Evolutionary conservation across 768 basidiomycete species (phyloP).

Genomic region (Boletus sp.): DNA sequence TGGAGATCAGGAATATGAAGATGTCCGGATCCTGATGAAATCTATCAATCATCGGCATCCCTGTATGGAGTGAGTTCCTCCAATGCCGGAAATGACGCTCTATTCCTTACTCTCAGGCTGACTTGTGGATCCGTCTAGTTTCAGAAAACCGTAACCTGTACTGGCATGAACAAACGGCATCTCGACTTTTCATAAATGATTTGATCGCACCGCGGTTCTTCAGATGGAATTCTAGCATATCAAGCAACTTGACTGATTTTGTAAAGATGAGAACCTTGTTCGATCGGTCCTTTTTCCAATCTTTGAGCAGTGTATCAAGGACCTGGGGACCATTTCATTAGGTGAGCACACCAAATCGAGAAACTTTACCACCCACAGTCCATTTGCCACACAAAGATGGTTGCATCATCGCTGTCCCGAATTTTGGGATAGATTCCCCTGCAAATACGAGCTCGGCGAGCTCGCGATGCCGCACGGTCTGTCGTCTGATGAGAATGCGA

Average conservation of each 20-base stretch:
- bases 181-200: neutral
- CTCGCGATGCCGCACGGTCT: slow-evolving; percentile 56
- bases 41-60: slow-evolving; percentile 81
- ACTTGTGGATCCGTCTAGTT: slow-evolving; percentile 75
- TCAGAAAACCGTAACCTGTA: slow-evolving; percentile 59
- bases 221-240: slow-evolving; percentile 80
- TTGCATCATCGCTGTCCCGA: slow-evolving; percentile 58
- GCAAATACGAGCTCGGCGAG: slow-evolving; percentile 64
- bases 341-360: neutral
- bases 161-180: neutral
- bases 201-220: slow-evolving; percentile 42
- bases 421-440: slow-evolving; percentile 51
- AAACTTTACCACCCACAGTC: slow-evolving; percentile 49
- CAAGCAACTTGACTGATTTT: slow-evolving; percentile 85
- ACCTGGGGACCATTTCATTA: slow-evolving; percentile 45
- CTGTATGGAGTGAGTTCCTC: slow-evolving; percentile 34
- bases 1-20: slow-evolving; percentile 86
- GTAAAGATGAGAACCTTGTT: slow-evolving; percentile 96
- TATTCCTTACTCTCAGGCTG: slow-evolving; percentile 57
- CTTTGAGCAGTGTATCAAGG: slow-evolving; percentile 58
- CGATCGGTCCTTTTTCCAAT: slow-evolving; percentile 59
- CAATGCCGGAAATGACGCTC: neutral
- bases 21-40: slow-evolving; percentile 74
- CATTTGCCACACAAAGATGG: slow-evolving; percentile 81
- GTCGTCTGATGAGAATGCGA: neutral